phyloP scores from a whole-genome alignment of 805 yeast genomes.

The Candida sakaeoensis region DNA sequence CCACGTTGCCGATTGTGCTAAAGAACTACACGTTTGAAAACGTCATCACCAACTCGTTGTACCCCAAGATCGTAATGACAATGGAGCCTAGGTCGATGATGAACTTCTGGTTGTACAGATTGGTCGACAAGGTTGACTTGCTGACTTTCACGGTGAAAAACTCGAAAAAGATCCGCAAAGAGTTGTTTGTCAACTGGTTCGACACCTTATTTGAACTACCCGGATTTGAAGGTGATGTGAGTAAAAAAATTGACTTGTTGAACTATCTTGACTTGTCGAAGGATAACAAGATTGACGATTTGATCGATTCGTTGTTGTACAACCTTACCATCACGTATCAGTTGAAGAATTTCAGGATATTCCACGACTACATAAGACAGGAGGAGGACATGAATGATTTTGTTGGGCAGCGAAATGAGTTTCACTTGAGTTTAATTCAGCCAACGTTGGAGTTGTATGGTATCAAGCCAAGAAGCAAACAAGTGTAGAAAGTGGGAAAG shows the following conservation, averaged over 20 bases:
- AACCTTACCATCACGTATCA: constrained; percentile 24
- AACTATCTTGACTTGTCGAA: constrained; percentile 7
- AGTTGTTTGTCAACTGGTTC: constrained; percentile 12
- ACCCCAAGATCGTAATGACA: constrained; percentile 26
- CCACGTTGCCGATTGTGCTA: constrained; percentile 37
- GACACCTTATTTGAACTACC: constrained; percentile 7
- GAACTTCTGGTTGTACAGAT: constrained; percentile 36
- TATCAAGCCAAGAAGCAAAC: constrained; percentile 10
- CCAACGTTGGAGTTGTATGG: constrained; percentile 13
- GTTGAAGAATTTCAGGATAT: constrained; percentile 16
- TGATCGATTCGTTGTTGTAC: constrained; percentile 38
- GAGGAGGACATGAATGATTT: constrained; percentile 22
- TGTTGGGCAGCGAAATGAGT: constrained; percentile 17
- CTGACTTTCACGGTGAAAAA: constrained; percentile 5
- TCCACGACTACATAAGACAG: constrained; percentile 14
- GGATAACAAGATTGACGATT: constrained; percentile 33
- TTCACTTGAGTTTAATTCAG: constrained; percentile 17
- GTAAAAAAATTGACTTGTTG: constrained; percentile 6
- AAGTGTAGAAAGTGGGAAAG: no score
- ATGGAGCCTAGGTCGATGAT: constrained; percentile 35
- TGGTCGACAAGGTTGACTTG: constrained; percentile 15
- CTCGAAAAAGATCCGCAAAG: constrained; percentile 7
- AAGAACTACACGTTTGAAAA: constrained; percentile 37
- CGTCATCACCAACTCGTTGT: constrained; percentile 19
- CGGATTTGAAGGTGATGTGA: constrained; percentile 6